Percentiles rank a stretch among this genome's conserved stretches.
These are phyloP conservation scores for Goffeauzyma gilvescens DNA, from an alignment of 768 basidiomycete genomes.

Conservation along the genomic window DNA sequence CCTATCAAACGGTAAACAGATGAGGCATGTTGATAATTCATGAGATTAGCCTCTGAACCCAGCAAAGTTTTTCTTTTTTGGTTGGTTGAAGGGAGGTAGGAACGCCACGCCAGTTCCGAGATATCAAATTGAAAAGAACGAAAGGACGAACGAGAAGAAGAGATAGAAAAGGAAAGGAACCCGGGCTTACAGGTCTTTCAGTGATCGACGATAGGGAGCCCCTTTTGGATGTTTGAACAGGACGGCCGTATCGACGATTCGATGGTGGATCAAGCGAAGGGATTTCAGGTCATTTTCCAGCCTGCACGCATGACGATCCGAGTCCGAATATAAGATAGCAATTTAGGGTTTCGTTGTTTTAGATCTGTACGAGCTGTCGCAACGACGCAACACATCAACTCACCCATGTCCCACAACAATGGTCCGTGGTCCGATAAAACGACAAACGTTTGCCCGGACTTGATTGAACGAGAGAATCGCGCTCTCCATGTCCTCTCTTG, in stretches of 20 bases:
- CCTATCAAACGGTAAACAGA: slow-evolving; percentile 34
- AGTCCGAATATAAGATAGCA: too few species aligned
- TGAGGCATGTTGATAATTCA: too few species aligned
- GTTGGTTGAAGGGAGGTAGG: too few species aligned
- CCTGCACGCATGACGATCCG: slow-evolving; percentile 38
- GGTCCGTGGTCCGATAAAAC: slow-evolving; percentile 56
- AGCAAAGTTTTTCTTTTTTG: too few species aligned
- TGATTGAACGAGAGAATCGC: slow-evolving; percentile 51
- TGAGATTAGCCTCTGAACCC: too few species aligned
- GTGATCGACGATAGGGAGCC: slow-evolving; percentile 51
- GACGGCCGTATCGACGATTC: slow-evolving; percentile 67
- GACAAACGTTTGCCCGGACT: slow-evolving; percentile 49
- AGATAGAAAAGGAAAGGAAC: too few species aligned
- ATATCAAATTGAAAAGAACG: neutral
- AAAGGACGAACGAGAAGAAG: neutral
- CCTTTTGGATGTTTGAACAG: slow-evolving; percentile 68
- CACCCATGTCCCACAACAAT: slow-evolving; percentile 54
- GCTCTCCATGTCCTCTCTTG: slow-evolving; percentile 17
- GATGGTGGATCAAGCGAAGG: slow-evolving; percentile 63
- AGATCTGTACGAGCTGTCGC: neutral
- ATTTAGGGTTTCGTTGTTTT: neutral
- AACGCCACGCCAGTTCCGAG: too few species aligned
- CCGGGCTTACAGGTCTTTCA: slow-evolving; percentile 58
- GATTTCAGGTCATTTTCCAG: slow-evolving; percentile 89
- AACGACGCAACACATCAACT: slow-evolving; percentile 3